Conservation (phyloP, 345 rosid species). For the Hevea brasiliensis region DNA sequence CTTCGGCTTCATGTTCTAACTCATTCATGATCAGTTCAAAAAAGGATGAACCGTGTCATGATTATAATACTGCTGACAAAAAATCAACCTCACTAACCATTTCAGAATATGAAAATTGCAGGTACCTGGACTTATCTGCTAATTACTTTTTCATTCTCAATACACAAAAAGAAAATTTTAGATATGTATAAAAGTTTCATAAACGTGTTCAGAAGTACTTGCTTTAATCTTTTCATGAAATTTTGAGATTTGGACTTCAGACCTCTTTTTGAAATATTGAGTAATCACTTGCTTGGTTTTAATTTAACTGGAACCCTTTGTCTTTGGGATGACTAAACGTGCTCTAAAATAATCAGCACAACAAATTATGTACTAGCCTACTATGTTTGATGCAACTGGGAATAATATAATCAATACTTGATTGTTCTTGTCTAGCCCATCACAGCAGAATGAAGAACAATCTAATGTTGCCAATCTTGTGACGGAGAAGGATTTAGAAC, state of each 20-base stretch:
- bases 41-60: conserved; percentile 30
- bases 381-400: not conserved
- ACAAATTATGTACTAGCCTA: not conserved
- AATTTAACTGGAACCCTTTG: too few species aligned
- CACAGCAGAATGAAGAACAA: conserved; percentile 34
- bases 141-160: not conserved
- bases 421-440: conserved; percentile 30
- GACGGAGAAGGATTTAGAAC: conserved; percentile 59
- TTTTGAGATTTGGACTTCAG: too few species aligned
- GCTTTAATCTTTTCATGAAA: too few species aligned
- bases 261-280: too few species aligned
- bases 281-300: too few species aligned
- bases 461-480: conserved; percentile 38
- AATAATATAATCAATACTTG: not conserved
- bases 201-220: too few species aligned
- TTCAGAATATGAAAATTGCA: conserved; percentile 33
- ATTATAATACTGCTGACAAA: conserved; percentile 17
- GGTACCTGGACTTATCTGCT: conserved; percentile 20
- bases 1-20: conserved; percentile 43
- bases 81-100: conserved; percentile 29
- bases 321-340: not conserved
- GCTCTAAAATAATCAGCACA: not conserved
- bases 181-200: too few species aligned
- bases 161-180: too few species aligned
- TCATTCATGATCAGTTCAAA: conserved; percentile 31